Evolutionary conservation across 495 filamentous ascomycete genomes (phyloP), one percentile per base, ranked within the genome.

Genomic region (Mytilinidion resinicola): DNA sequence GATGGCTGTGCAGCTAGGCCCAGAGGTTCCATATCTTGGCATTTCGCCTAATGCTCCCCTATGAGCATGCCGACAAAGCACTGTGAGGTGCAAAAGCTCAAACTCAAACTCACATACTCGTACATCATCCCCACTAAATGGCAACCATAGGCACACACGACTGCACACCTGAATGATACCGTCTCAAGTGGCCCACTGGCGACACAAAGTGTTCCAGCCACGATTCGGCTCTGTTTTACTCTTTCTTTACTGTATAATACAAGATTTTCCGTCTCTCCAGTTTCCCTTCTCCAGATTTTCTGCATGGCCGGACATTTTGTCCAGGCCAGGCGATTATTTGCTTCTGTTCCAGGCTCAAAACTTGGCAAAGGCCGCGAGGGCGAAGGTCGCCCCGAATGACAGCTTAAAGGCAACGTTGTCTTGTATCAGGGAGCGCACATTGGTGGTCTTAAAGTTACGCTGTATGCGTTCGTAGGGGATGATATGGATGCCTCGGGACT

Each of bases 371-470:
- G 85, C 86, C 36, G 88, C 88, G 64, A 93, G 72, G 11, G 85
- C 83, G 78, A 93, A 92, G 33, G 86, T 87, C 5, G 76, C 62
- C 9, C 86, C 89, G 66, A 93, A 92, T 39, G 82, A 84, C 9
- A 92, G 64, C 77, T 91, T 93, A 67, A 95, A 89, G 0, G 85
- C 85, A 17, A 81, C 75, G 67, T 91, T 80, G 56, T 84, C 78
- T 60, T 81, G 80, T 55, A 93, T 70, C 4, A 82, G 78, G 1
- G 77, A 77, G 21, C 76, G 68, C 49, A 88, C n/a, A 66, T 87
- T 75, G 21, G 82, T 76, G 12, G 69, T 69, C 69, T 77, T 80
- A 21, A 85, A 72, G 61, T 81, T 84, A 53, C 76, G 73, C 59
- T 86, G 82, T 53, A 89, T 59, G n/a, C 72, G 61, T 65, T 76